phyloP scores from a whole-genome alignment of 805 yeast genomes.

The Metschnikowia sp. region DNA sequence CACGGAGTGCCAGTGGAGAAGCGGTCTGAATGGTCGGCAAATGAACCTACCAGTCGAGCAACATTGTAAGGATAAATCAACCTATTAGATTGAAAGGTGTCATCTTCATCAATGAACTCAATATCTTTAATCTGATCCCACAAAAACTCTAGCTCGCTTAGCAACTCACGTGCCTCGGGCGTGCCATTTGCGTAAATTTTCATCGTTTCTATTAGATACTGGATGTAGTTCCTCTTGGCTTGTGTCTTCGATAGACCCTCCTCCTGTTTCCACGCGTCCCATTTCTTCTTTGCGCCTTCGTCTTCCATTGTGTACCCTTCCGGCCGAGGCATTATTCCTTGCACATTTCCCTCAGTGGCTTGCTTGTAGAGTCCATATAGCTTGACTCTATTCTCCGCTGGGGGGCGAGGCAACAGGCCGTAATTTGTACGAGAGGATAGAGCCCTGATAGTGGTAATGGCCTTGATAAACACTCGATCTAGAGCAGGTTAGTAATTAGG shows the following conservation, averaged over 20 bases:
- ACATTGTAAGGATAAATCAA: conserved; percentile 8
- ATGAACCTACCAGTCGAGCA: conserved; percentile 15
- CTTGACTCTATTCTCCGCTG: conserved; percentile 61
- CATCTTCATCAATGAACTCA: conserved; percentile 31
- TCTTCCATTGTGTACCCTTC: conserved; percentile 57
- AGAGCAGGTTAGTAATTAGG: conserved; percentile 16
- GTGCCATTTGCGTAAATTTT: conserved; percentile 63
- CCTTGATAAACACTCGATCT: conserved; percentile 80
- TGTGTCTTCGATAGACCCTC: conserved; percentile 65
- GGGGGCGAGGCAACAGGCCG: conserved; percentile 71
- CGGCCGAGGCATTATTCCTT: conserved; percentile 65
- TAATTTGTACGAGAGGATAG: conserved; percentile 62
- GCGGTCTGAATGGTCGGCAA: conserved; percentile 30
- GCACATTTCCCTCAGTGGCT: conserved; percentile 84
- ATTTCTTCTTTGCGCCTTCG: conserved; percentile 65
- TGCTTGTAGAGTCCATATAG: conserved; percentile 84
- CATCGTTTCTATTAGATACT: conserved; percentile 71
- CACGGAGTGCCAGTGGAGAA: conserved; percentile 36
- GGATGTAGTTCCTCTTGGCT: conserved; percentile 70
- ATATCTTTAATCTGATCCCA: conserved; percentile 71
- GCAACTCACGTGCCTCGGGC: conserved; percentile 59
- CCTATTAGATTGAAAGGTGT: conserved; percentile 3
- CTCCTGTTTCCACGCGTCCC: conserved; percentile 83
- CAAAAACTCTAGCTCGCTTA: conserved; percentile 63
- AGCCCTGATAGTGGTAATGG: conserved; percentile 74